These are phyloP conservation scores for Capsicum baccatum DNA, from an alignment of 257 asterid species.

Conservation along the genomic window DNA sequence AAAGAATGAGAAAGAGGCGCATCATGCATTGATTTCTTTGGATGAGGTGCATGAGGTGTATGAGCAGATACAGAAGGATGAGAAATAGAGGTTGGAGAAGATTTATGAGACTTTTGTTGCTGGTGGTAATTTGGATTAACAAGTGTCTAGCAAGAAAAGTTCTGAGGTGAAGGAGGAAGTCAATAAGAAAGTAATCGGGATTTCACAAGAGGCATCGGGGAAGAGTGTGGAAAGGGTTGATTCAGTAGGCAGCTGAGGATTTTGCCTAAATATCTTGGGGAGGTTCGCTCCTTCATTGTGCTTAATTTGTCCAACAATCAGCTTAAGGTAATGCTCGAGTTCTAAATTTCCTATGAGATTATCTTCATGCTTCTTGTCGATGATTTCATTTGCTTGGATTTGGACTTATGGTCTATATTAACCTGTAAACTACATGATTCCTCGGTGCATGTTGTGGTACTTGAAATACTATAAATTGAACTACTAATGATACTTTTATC, in stretches of 20 bases:
- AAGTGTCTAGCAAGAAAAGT: conserved; percentile 39
- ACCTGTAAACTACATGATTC: background rate
- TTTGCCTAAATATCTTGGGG: conserved; percentile 84
- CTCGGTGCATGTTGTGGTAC: conserved; percentile 3
- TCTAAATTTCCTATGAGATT: background rate
- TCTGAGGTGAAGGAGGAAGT: conserved; percentile 48
- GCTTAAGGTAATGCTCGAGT: conserved; percentile 60
- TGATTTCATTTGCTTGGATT: background rate
- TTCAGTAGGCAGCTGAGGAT: conserved; percentile 58
- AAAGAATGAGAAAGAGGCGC: conserved; percentile 55
- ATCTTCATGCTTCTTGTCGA: background rate
- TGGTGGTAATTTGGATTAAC: conserved; percentile 56
- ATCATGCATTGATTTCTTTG: conserved; percentile 65
- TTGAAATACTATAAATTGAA: background rate
- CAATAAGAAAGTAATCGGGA: conserved; percentile 66
- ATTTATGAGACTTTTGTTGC: conserved; percentile 78
- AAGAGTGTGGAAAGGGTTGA: conserved; percentile 62
- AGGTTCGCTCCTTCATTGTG: conserved; percentile 54
- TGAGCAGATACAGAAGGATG: conserved; percentile 74
- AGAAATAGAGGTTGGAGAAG: conserved; percentile 79
- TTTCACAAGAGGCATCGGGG: conserved; percentile 68
- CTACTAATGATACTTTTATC: background rate
- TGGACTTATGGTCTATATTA: background rate
- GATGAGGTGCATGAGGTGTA: conserved; percentile 88
- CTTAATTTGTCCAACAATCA: conserved; percentile 78